phyloP scores from a whole-genome alignment of 1,284 basidiomycete genomes.

The Malassezia arunalokei region DNA sequence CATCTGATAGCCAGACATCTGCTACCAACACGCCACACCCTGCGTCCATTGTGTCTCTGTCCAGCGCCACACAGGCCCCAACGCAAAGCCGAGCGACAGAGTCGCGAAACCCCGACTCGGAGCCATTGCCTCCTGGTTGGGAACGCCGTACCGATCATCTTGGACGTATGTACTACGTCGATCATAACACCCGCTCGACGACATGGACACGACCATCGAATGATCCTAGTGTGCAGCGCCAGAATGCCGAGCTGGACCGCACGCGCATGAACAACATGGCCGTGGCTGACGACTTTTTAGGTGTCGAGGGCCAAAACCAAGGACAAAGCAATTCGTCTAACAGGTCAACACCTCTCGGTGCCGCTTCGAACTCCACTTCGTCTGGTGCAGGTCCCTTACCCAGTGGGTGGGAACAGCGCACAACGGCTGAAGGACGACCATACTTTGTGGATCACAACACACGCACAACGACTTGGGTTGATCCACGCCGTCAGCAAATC shows the following conservation, averaged over 20 bases:
- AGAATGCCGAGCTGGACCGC: conserved; percentile 35
- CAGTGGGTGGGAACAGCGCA: conserved; percentile 93
- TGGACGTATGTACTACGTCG: conserved; percentile 66
- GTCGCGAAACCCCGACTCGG: conserved; percentile 29
- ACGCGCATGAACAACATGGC: conserved; percentile 39
- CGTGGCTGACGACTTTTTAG: conserved; percentile 45
- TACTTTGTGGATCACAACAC: conserved; percentile 90
- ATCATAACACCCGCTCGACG: conserved; percentile 80
- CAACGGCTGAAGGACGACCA: conserved; percentile 89
- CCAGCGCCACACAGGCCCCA: not conserved
- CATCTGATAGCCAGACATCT: not conserved
- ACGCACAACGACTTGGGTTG: conserved; percentile 94
- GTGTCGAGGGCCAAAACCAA: conserved; percentile 21
- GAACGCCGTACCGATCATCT: conserved; percentile 81
- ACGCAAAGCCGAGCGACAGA: conserved; percentile 15
- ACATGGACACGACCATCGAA: conserved; percentile 61
- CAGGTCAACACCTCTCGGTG: conserved; percentile 21
- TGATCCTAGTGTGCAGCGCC: conserved; percentile 30
- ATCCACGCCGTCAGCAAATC: conserved; percentile 78
- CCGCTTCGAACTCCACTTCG: conserved; percentile 53
- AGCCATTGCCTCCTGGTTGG: conserved; percentile 68
- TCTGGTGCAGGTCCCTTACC: conserved; percentile 71
- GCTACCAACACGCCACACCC: conserved; percentile 16
- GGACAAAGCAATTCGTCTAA: conserved; percentile 16
- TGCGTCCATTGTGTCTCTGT: not conserved